Conservation (phyloP, 139 green algal genomes). For the Tetradesmus obliquus region DNA sequence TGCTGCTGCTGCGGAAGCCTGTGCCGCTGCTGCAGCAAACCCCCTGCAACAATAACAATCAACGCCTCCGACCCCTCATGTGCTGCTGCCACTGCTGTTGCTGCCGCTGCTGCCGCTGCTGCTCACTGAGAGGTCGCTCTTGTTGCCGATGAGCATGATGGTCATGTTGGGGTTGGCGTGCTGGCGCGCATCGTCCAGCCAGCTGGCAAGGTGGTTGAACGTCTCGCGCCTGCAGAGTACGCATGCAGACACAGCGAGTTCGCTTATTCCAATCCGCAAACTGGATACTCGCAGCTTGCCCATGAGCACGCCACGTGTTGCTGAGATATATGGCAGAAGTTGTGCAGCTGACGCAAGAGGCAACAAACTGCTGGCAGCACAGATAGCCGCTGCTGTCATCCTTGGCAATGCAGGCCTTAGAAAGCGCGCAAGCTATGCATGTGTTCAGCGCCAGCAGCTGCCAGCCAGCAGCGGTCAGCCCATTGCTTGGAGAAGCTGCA, state of each 20-base stretch:
- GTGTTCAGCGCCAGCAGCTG: neutral
- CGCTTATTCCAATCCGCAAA: no score
- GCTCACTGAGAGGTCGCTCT: conserved; percentile 92
- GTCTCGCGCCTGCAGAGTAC: conserved; percentile 90
- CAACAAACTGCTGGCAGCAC: neutral
- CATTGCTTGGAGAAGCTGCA: neutral
- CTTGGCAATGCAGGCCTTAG: neutral
- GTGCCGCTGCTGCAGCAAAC: neutral
- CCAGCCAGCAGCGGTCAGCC: neutral
- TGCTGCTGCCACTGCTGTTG: neutral
- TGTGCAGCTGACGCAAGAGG: neutral
- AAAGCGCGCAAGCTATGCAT: no score
- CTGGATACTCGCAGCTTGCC: no score
- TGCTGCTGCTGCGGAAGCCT: neutral
- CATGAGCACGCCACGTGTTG: no score
- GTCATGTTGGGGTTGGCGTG: conserved; percentile 99
- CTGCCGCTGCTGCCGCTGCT: conserved; percentile 15
- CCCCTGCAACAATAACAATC: neutral
- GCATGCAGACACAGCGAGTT: neutral
- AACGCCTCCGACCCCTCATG: neutral
- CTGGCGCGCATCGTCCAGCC: conserved; percentile 98
- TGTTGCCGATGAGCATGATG: conserved; percentile 99
- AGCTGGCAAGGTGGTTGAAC: conserved; percentile 97
- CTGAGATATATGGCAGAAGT: no score
- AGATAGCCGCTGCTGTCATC: no score